Base-by-base conservation (phyloP, 169 alveolate species). In the Amoebophrya sp. region DNA sequence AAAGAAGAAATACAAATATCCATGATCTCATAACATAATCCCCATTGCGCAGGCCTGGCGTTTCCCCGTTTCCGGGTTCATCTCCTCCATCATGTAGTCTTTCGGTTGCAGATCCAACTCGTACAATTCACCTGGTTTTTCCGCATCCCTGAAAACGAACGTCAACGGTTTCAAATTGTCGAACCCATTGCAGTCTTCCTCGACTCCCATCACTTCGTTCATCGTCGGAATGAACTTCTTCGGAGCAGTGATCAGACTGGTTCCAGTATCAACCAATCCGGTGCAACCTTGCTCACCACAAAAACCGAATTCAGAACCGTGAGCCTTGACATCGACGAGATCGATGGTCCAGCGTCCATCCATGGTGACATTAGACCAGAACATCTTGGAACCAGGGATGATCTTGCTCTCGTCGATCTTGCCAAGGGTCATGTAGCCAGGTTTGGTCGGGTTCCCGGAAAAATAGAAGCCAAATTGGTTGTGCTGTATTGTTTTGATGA, bases 231-330 rank as follows among this genome's bases (percentile, higher is more conserved):
- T n/a, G n/a, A n/a, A n/a, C 76, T 53, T 53, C 76, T 65, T 10
- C 83, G 83, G 83, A 26, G 83, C 83, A 36, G 83, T 65, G 83
- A 65, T 65, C 83, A 65, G 26, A 36, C 36, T 12, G 83, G 83
- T 65, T 26, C 83, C 83, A 29, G 83, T 65, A 18, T 65, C 83
- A 26, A 65, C n/a, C 83, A 65, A 18, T 0, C 39, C 83, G 36
- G 83, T 65, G 83, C 83, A 65, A 6, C 83, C 83, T 36, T 65
- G 18, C 33, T 65, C n/a, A 29, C 39, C 39, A 36, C 83, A 65
- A 18, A 65, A 65, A 29, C 83, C 83, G 83, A 65, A 65, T 1
- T 1, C 33, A 6, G 33, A 6, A 36, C 26, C 83, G 26, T 65
- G 83, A 1, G 83, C 83, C 33, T 65, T 65, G 38, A 65, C 83